Evolutionary conservation across 2,329 filamentous ascomycete species (phyloP).

Genomic region (Aspergillus novoparasiticus): DNA sequence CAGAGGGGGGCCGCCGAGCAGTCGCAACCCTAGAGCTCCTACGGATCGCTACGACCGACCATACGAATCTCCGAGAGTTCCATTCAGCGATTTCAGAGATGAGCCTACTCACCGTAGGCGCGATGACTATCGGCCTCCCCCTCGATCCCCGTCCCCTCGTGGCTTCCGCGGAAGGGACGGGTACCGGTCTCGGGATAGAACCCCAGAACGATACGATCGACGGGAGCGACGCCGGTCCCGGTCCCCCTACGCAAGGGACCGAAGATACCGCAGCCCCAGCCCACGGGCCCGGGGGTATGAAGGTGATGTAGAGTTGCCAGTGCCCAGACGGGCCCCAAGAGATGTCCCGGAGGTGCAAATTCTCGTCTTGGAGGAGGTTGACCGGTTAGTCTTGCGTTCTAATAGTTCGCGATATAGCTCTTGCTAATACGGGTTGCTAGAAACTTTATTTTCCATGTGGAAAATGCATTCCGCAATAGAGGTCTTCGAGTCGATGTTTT

Average conservation of each 20-base stretch:
- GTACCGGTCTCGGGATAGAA: slow-evolving; percentile 53
- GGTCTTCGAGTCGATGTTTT: slow-evolving; percentile 77
- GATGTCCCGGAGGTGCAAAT: slow-evolving; percentile 90
- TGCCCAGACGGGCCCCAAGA: slow-evolving; percentile 71
- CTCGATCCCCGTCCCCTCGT: slow-evolving; percentile 62
- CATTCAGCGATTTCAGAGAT: slow-evolving; percentile 54
- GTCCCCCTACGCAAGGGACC: slow-evolving; percentile 66
- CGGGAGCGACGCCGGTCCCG: slow-evolving; percentile 66
- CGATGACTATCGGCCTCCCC: slow-evolving; percentile 65
- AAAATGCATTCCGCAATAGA: slow-evolving; percentile 71
- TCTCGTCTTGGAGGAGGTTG: slow-evolving; percentile 75
- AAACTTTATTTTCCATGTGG: slow-evolving; percentile 81
- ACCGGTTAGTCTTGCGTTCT: slow-evolving; percentile 46
- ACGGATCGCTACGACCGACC: slow-evolving; percentile 50
- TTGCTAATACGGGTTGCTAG: slow-evolving; percentile 37
- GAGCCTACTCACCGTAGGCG: slow-evolving; percentile 51
- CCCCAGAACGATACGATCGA: slow-evolving; percentile 55
- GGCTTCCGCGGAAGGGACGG: slow-evolving; percentile 66
- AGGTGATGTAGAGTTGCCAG: slow-evolving; percentile 65
- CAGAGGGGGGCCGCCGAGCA: slow-evolving; percentile 40
- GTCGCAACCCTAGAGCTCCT: slow-evolving; percentile 32
- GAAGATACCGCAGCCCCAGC: slow-evolving; percentile 69
- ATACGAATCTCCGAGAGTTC: slow-evolving; percentile 37
- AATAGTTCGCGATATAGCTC: not conserved
- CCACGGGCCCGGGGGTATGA: slow-evolving; percentile 61